Conservation (phyloP, 2,329 filamentous ascomycete genomes). For the Meredithiella fracta region DNA sequence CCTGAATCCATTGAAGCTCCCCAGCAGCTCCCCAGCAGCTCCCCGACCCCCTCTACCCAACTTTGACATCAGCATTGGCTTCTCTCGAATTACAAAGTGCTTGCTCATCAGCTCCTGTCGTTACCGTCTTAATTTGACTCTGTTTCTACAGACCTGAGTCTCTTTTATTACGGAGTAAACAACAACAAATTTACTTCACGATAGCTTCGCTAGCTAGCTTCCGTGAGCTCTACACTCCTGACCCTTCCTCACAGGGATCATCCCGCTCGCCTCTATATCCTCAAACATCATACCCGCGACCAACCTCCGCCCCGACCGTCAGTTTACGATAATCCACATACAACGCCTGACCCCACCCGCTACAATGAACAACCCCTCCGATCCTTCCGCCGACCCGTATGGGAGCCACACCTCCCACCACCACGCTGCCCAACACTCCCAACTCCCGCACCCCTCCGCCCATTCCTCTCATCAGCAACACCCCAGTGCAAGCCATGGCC, state of each 20-base stretch:
- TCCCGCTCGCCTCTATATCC: background rate
- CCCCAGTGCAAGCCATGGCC: background rate
- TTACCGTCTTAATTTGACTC: no score
- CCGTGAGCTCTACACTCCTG: no score
- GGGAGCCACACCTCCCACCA: background rate
- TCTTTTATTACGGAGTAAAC: no score
- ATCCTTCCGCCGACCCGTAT: slow-evolving; percentile 2
- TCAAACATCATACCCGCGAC: background rate
- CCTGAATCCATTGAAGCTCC: background rate
- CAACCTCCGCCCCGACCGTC: background rate
- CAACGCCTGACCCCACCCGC: no score
- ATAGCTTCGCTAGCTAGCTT: no score
- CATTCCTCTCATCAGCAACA: slow-evolving; percentile 1
- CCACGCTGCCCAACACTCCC: slow-evolving; percentile 1
- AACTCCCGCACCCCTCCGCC: background rate
- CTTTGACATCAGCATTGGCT: background rate
- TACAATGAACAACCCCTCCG: background rate
- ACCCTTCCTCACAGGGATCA: no score
- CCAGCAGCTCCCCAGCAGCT: no score
- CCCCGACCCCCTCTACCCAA: background rate
- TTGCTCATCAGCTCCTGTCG: no score
- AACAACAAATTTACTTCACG: no score
- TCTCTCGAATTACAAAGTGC: background rate
- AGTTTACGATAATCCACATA: background rate
- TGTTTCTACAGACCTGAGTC: no score